Conservation (phyloP, 164 flowering plant species). For the Aristolochia fimbriata region DNA sequence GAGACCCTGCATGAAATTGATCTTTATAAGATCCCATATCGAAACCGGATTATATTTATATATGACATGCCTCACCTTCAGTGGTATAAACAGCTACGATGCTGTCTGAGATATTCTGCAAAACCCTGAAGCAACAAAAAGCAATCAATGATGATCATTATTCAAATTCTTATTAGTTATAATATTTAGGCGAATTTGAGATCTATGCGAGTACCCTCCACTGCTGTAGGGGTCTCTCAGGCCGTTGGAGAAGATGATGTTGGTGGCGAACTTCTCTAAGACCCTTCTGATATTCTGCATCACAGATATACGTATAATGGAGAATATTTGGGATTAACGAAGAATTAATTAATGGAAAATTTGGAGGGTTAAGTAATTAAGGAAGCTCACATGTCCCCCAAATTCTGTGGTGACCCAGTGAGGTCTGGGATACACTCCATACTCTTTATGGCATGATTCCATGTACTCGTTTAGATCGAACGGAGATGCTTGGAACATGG, state of each 20-base stretch:
- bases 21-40: neutral
- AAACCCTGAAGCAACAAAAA: constrained; percentile 21
- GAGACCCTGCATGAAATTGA: neutral
- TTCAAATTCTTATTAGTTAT: neutral
- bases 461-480: constrained; percentile 21
- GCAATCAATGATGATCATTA: neutral
- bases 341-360: neutral
- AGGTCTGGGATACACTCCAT: constrained; percentile 46
- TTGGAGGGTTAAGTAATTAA: too few species aligned
- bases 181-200: too few species aligned
- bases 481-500: constrained; percentile 39
- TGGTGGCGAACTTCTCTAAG: constrained; percentile 50
- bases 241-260: constrained; percentile 74
- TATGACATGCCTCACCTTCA: constrained; percentile 18
- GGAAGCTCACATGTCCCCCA: constrained; percentile 64
- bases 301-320: too few species aligned
- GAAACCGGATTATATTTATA: neutral
- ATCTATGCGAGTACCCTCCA: constrained; percentile 41
- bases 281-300: constrained; percentile 46
- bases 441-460: constrained; percentile 19
- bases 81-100: constrained; percentile 36
- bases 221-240: constrained; percentile 60
- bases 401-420: constrained; percentile 59
- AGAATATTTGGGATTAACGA: too few species aligned
- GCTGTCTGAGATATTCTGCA: constrained; percentile 41